Evolutionary conservation across 1,139 yeast species (phyloP).

Genomic region (Meyerozyma guilliermondii): DNA sequence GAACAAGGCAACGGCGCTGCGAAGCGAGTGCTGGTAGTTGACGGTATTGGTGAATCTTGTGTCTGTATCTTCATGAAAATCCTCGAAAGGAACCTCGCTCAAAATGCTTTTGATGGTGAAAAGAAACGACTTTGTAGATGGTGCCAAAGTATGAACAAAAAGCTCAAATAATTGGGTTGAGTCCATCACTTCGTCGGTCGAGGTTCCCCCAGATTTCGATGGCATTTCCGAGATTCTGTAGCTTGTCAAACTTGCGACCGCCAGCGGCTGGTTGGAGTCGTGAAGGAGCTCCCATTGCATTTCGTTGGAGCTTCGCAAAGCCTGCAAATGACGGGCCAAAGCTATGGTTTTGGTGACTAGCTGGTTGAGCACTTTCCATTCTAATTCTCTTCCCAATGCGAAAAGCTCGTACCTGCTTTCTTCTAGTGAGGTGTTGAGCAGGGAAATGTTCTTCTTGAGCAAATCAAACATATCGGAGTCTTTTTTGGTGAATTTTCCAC

Average conservation of each 20-base stretch:
- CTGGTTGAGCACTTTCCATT: constrained; percentile 39
- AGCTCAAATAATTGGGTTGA: constrained; percentile 55
- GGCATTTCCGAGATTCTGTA: constrained; percentile 13
- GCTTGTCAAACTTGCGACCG: constrained; percentile 16
- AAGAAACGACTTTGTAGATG: constrained; percentile 64
- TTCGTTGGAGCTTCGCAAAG: constrained; percentile 62
- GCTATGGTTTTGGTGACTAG: constrained; percentile 50
- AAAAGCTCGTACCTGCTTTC: constrained; percentile 63
- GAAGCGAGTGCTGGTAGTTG: constrained; percentile 46
- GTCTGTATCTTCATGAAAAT: constrained; percentile 19
- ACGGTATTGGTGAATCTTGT: constrained; percentile 30
- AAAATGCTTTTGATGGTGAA: constrained; percentile 61
- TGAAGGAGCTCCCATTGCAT: constrained; percentile 56
- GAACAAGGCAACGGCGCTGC: constrained; percentile 49
- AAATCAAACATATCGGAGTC: constrained; percentile 32
- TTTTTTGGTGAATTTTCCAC: constrained; percentile 37
- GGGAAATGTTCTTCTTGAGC: constrained; percentile 36
- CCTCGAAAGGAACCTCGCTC: constrained; percentile 54
- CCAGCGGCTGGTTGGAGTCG: constrained; percentile 7
- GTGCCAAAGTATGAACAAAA: constrained; percentile 65
- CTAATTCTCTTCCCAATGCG: constrained; percentile 49
- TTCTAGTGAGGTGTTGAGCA: constrained; percentile 41
- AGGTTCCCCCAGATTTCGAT: constrained; percentile 11
- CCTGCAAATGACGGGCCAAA: constrained; percentile 58
- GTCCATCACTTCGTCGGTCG: constrained; percentile 27